Evolutionary conservation across 1,284 basidiomycete genomes (phyloP).

Genomic region (Cutaneotrichosporon sp.): DNA sequence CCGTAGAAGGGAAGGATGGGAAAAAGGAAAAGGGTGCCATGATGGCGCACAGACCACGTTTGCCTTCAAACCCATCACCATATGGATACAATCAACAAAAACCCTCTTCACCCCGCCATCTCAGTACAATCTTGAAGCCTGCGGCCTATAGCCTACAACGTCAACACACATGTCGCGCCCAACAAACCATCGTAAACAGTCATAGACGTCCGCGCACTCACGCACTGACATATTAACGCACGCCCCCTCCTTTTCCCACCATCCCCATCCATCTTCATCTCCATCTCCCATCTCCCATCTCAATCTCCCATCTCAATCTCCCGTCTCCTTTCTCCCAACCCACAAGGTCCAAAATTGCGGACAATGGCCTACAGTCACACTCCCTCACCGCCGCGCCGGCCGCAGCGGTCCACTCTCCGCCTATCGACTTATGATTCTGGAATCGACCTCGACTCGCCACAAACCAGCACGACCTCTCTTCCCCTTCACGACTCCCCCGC

Average conservation of each 20-base stretch:
- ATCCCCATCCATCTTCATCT: neutral
- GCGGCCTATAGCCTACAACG: too few relatives aligned
- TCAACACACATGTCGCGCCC: too few relatives aligned
- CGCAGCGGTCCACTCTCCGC: constrained; percentile 7
- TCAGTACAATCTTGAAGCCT: too few relatives aligned
- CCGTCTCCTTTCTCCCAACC: neutral
- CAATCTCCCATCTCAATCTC: neutral
- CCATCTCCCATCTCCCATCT: neutral
- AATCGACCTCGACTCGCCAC: neutral
- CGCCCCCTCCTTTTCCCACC: too few relatives aligned
- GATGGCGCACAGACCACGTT: too few relatives aligned
- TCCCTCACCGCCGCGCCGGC: constrained; percentile 8
- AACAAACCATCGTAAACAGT: too few relatives aligned
- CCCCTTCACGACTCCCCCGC: neutral
- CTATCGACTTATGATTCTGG: neutral
- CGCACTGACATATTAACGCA: neutral
- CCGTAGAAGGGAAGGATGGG: too few relatives aligned
- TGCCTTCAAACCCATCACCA: too few relatives aligned
- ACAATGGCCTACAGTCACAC: neutral
- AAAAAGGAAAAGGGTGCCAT: too few relatives aligned
- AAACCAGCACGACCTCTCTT: neutral
- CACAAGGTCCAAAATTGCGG: neutral
- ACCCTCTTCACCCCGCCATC: too few relatives aligned
- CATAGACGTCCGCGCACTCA: neutral
- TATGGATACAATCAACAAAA: too few relatives aligned